phyloP scores from a whole-genome alignment of 306 rosid genomes.

The Dalbergia oliveri region DNA sequence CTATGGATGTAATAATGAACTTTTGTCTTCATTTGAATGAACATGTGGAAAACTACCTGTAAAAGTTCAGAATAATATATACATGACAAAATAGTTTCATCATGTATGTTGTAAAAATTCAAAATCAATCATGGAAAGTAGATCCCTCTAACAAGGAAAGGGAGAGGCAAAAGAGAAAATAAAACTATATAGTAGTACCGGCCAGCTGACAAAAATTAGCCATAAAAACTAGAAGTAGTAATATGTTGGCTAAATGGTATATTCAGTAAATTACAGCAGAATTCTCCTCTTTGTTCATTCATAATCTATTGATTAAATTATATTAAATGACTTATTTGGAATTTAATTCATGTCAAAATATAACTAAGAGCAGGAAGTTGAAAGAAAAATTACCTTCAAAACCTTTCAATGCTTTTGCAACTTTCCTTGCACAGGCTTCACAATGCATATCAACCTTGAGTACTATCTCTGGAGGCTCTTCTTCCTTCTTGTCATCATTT shows the following conservation, averaged over 20 bases:
- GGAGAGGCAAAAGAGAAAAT: slow-evolving; percentile 11
- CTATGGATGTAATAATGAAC: slow-evolving; percentile 39
- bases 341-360: background rate
- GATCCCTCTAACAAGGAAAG: slow-evolving; percentile 46
- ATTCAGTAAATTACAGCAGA: slow-evolving; percentile 16
- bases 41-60: slow-evolving; percentile 2
- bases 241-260: background rate
- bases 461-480: slow-evolving; percentile 67
- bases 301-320: background rate
- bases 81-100: slow-evolving; percentile 29
- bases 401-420: slow-evolving; percentile 86
- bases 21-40: slow-evolving; percentile 44
- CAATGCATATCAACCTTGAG: slow-evolving; percentile 98
- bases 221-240: slow-evolving; percentile 17
- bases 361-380: slow-evolving; percentile 3
- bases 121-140: slow-evolving; percentile 42
- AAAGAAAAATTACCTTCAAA: slow-evolving; percentile 70
- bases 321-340: slow-evolving; percentile 5
- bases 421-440: slow-evolving; percentile 94
- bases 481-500: slow-evolving; percentile 52
- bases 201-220: background rate
- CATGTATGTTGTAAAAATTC: slow-evolving; percentile 39
- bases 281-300: slow-evolving; percentile 1
- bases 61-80: slow-evolving; percentile 38
- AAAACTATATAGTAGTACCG: background rate